These are phyloP conservation scores for Candida insectorum DNA, from an alignment of 805 yeast genomes.

Conservation along the genomic window DNA sequence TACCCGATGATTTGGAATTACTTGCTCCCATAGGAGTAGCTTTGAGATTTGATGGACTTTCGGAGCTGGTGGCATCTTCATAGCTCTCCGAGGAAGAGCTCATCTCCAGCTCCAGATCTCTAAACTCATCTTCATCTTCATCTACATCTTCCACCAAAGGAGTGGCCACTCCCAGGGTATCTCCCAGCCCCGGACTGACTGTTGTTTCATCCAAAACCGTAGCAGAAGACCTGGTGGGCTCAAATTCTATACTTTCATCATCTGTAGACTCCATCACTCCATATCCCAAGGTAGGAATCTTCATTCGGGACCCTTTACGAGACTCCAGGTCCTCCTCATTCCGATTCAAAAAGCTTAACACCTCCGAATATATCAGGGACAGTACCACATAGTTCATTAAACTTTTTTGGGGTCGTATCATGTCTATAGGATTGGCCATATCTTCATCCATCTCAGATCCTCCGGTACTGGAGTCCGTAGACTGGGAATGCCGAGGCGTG, in stretches of 20 bases:
- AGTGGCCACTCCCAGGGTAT: too few species aligned
- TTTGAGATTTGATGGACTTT: neutral
- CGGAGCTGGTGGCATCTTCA: neutral
- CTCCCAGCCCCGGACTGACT: too few species aligned
- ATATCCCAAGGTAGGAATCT: constrained; percentile 3
- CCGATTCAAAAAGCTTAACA: constrained; percentile 9
- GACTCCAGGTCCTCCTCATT: constrained; percentile 3
- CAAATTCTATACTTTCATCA: too few species aligned
- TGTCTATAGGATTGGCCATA: constrained; percentile 22
- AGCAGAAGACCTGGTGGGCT: too few species aligned
- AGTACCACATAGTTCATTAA: constrained; percentile 28
- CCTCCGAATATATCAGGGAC: constrained; percentile 25
- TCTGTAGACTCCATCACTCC: constrained; percentile 2
- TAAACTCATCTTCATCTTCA: neutral
- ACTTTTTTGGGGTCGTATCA: constrained; percentile 20
- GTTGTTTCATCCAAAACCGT: too few species aligned
- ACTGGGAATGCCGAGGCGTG: neutral
- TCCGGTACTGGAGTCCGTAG: constrained; percentile 1
- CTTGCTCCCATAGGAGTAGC: constrained; percentile 1
- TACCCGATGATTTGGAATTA: too few species aligned
- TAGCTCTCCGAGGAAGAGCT: too few species aligned
- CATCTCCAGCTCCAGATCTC: too few species aligned
- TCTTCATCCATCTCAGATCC: constrained; percentile 32
- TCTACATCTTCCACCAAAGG: constrained; percentile 7
- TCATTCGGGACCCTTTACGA: neutral